Base-by-base conservation (phyloP, 495 filamentous ascomycete species). In the Penicillium desertorum region DNA sequence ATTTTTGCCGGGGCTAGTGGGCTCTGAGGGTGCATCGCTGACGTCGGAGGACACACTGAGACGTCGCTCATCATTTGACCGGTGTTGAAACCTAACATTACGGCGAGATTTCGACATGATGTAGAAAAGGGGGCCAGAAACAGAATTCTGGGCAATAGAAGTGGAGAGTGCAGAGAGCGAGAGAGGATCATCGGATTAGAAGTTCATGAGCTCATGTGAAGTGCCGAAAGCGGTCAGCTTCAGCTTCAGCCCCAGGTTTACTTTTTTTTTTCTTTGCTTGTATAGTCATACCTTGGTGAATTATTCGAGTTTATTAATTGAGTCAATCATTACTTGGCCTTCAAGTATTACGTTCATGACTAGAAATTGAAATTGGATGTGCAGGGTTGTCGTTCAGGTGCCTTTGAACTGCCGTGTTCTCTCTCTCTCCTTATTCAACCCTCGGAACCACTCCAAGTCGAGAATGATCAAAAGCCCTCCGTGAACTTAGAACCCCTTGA, bases 51-150 rank as follows among this genome's bases (percentile, higher is more conserved):
- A 66, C 49, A 91, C 81, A 78, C 88, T 92, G 22, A 79, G 72
- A 59, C 90, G 81, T 54, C 89, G 83, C 36, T 76, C 76, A 39
- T 76, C 83, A 54, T 72, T 84, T 42, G 75, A 76, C 51, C 85
- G 79, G 68, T 89, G 86, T 60, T 86, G 84, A 74, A 96, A 96
- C 68, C 90, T 87, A 64, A 96, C 90, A 73, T 86, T 87, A 65
- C 91, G 84, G 68, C 88, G 87, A 58, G 87, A 81, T 78, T 86
- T 88, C 60, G 85, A 81, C 88, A 89, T 90, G 68, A 64, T 66
- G 42, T 34, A 43, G 41, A 58, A 50, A 45, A 44, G 58, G 55
- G 27, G 53, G 39, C 56, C 57, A 61, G 45, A 54, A 53, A 46
- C 22, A 30, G 44, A 56, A 45, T 45, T 45, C 30, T 49, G 44